A percentile compares a stretch with the other conserved stretches of the same genome.
phyloP scores from a whole-genome alignment of 139 green algal genomes.

The Gonium pectorale region DNA sequence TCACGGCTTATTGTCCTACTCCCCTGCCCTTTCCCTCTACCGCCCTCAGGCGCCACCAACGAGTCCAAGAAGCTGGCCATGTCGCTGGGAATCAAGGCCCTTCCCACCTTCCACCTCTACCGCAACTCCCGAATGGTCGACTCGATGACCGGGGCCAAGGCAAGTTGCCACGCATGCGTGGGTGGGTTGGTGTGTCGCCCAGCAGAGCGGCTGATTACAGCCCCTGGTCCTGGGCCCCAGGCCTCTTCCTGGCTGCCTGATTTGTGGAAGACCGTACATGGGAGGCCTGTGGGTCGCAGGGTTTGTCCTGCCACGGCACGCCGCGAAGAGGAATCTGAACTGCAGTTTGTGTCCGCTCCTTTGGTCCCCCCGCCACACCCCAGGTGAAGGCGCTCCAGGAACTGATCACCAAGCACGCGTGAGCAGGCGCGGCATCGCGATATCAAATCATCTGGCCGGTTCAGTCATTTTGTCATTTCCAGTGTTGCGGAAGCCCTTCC shows the following conservation, averaged over 20 bases:
- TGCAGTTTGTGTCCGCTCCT: neutral
- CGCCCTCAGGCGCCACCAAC: slow-evolving; percentile 17
- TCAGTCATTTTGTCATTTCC: too few species aligned
- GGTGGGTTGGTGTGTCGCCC: too few species aligned
- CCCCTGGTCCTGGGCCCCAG: neutral
- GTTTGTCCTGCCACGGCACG: too few species aligned
- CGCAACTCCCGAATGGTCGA: neutral
- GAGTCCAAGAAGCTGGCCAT: slow-evolving; percentile 45
- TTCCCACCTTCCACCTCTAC: slow-evolving; percentile 52
- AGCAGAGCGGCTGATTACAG: neutral
- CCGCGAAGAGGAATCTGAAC: neutral
- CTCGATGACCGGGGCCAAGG: slow-evolving; percentile 38
- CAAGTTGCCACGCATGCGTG: neutral
- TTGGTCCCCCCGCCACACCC: neutral
- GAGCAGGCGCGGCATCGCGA: too few species aligned
- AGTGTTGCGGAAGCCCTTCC: too few species aligned
- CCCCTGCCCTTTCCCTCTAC: too few species aligned
- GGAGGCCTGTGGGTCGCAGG: too few species aligned
- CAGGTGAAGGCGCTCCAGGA: slow-evolving; percentile 29
- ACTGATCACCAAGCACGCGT: slow-evolving; percentile 10
- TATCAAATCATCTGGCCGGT: too few species aligned
- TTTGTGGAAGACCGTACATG: too few species aligned
- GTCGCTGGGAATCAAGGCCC: slow-evolving; percentile 36
- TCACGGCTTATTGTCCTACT: too few species aligned
- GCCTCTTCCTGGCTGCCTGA: too few species aligned